phyloP scores from a whole-genome alignment of 805 yeast species.

The Candida broadrunensis region DNA sequence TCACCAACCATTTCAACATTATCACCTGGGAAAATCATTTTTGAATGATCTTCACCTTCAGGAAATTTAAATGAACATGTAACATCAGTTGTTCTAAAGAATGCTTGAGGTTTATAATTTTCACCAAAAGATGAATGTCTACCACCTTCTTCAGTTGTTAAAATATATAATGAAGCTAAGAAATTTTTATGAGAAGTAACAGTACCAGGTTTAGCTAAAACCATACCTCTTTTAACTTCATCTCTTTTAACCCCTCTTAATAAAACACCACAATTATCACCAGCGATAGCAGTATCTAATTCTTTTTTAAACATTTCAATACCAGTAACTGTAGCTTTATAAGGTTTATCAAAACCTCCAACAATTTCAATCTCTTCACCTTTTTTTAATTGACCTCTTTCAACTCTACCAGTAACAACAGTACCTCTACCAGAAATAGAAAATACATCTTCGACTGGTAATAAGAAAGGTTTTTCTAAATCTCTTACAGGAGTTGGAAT shows the following conservation, averaged over 20 bases:
- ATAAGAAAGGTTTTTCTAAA: constrained; percentile 90
- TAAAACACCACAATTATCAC: constrained; percentile 97
- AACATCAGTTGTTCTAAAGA: constrained; percentile 94
- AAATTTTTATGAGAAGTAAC: constrained; percentile 91
- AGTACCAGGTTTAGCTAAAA: constrained; percentile 87
- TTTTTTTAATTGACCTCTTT: constrained; percentile 95
- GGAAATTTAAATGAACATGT: constrained; percentile 91
- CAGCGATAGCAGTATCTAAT: constrained; percentile 95
- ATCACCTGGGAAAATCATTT: constrained; percentile 97
- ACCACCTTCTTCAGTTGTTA: constrained; percentile 98
- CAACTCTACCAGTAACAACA: constrained; percentile 98
- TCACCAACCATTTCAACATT: constrained; percentile 94
- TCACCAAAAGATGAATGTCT: constrained; percentile 97
- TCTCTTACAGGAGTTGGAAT: constrained; percentile 98
- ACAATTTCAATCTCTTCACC: constrained; percentile 99
- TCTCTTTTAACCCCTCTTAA: constrained; percentile 99
- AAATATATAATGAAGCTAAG: constrained; percentile 88
- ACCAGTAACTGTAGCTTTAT: constrained; percentile 95
- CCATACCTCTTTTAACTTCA: constrained; percentile 96
- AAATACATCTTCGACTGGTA: constrained; percentile 97
- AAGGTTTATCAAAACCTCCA: constrained; percentile 81
- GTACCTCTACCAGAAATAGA: constrained; percentile 99
- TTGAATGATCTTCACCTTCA: constrained; percentile 74
- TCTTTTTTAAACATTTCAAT: constrained; percentile 99
- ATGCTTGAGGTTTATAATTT: constrained; percentile 97